Evolutionary conservation across 2,329 filamentous ascomycete species (phyloP).

Genomic region (Domatiomyces catenatus): DNA sequence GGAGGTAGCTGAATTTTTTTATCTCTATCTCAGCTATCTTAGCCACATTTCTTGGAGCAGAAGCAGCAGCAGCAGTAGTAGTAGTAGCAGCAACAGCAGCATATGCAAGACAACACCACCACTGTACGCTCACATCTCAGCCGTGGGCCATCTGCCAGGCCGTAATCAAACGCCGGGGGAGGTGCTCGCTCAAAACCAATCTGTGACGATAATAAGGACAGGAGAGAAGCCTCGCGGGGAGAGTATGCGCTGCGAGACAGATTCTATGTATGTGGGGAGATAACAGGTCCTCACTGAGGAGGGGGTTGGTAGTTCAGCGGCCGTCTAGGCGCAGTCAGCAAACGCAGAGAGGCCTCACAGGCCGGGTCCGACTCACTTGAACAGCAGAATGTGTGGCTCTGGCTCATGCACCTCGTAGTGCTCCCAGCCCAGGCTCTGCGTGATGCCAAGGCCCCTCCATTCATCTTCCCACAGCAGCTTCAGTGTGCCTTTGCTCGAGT

Average conservation of each 20-base stretch:
- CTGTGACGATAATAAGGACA: background rate
- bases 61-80: no score
- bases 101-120: background rate
- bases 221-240: background rate
- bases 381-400: conserved; percentile 92
- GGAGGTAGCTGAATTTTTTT: background rate
- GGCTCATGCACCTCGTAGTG: conserved; percentile 99
- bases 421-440: conserved; percentile 97
- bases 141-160: background rate
- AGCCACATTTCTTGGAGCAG: background rate
- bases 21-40: background rate
- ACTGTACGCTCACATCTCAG: background rate
- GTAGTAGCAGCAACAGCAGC: background rate
- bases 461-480: conserved; percentile 98
- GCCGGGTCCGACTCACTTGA: conserved; percentile 61
- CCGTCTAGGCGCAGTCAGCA: conserved; percentile 38
- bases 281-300: conserved; percentile 19
- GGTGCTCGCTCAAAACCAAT: background rate
- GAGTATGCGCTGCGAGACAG: background rate
- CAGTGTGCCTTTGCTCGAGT: conserved; percentile 72
- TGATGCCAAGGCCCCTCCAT: conserved; percentile 93
- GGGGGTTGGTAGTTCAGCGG: conserved; percentile 74
- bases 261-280: background rate
- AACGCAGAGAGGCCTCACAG: background rate
- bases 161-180: background rate